These are phyloP conservation scores for Setaria italica DNA, from an alignment of 202 grass and related monocot genomes.

Conservation along the genomic window DNA sequence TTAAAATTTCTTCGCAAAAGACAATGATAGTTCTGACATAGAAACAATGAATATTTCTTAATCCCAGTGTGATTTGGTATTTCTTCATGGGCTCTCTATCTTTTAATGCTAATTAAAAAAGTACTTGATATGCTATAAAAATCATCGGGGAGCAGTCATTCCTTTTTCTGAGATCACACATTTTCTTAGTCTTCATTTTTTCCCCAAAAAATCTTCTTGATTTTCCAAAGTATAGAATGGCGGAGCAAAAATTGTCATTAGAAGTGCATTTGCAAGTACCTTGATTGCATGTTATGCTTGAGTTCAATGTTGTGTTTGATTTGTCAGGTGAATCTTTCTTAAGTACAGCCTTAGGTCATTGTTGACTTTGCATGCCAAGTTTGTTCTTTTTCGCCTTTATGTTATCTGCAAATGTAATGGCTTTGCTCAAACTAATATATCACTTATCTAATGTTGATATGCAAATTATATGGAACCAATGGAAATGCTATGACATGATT, in stretches of 20 bases:
- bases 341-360: neutral
- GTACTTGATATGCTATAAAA: neutral
- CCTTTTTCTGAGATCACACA: neutral
- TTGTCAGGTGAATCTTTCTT: neutral
- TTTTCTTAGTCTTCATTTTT: conserved; percentile 18
- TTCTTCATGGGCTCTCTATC: conserved; percentile 10
- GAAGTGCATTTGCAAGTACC: neutral
- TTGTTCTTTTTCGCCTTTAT: neutral
- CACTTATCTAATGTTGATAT: neutral
- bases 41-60: neutral
- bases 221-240: conserved; percentile 16
- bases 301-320: neutral
- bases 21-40: conserved; percentile 10
- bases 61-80: neutral
- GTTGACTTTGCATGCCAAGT: neutral
- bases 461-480: neutral
- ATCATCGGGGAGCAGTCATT: neutral
- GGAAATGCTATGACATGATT: neutral
- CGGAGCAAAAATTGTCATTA: neutral
- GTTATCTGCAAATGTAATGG: neutral
- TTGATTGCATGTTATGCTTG: neutral
- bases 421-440: neutral
- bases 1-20: conserved; percentile 18
- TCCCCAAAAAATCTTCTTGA: neutral
- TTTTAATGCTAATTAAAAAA: conserved; percentile 14